Base-by-base conservation (phyloP, 805 yeast genomes). In the Cyberlindnera americana region DNA sequence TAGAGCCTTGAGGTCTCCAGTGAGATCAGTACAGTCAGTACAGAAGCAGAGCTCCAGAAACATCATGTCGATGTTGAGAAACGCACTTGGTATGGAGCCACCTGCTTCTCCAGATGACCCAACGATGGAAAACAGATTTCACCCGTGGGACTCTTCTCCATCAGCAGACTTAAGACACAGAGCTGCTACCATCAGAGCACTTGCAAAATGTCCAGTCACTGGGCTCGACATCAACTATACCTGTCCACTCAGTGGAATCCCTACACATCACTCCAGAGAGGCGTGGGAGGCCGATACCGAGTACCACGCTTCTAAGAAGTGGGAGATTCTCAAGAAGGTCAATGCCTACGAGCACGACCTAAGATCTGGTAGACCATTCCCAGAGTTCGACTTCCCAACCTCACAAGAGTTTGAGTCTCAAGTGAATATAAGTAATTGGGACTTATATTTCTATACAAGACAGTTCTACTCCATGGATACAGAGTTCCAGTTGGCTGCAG, bases 391-490 rank as follows among this genome's bases (percentile, higher is more conserved):
- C 53, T 89, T 93, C 66, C 98, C 99, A 6, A 79, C 77, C 4
- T 73, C 70, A 13, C 95, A 85, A 62, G 84, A 81, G 37, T 70
- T 69, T 36, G 97, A 90, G 57, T 80, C 81, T 46, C 65, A 73
- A 44, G 78, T 89, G 44, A 89, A 88, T 59, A 76, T 88, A 59
- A 70, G 80, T 35, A 81, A 76, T 60, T 93, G 99, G 99, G 98
- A 93, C 63, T 70, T 93, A 9, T 91, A 78, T 56, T 83, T 93
- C 59, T 93, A 91, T 63, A 91, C 98, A 0, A 75, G 99, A 60
- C 83, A 83, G 53, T 93, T 87, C 61, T 83, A 80, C 54, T 91
- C 97, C 5, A 91, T 93, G 98, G 96, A 93, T 63, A 85, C 96
- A 5, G 96, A 90, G 62, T 91, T 87, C 67, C 95, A 91, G 62